Percentiles rank a stretch among this genome's conserved stretches.
phyloP scores from a whole-genome alignment of 192 early-diverging fungal species.

The Glomus cerebriforme region DNA sequence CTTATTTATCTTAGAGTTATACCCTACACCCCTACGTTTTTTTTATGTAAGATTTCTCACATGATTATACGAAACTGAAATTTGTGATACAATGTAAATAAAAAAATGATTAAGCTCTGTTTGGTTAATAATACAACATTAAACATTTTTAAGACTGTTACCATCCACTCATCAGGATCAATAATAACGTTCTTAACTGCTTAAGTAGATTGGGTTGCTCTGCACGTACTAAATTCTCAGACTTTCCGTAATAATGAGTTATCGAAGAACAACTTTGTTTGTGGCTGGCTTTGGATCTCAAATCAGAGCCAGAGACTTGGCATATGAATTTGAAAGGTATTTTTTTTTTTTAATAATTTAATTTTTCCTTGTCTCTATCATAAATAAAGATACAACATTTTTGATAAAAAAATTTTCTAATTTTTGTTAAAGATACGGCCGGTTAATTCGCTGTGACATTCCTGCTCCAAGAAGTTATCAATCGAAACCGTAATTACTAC shows the following conservation, averaged over 20 bases:
- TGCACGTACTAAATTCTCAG: not conserved
- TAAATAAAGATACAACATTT: not conserved
- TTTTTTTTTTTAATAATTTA: not conserved
- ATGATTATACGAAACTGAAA: too few relatives aligned
- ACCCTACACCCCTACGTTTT: too few relatives aligned
- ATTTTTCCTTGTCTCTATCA: not conserved
- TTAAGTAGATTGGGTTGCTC: not conserved
- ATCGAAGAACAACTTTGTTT: conserved; percentile 68
- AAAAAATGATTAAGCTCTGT: too few relatives aligned
- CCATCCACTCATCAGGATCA: not conserved
- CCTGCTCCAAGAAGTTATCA: conserved; percentile 67
- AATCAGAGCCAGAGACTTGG: conserved; percentile 88
- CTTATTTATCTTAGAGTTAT: too few relatives aligned
- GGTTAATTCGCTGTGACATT: conserved; percentile 86
- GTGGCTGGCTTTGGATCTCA: conserved; percentile 79
- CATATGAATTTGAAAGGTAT: conserved; percentile 95
- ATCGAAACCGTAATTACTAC: conserved; percentile 68
- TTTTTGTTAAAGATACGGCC: conserved; percentile 69
- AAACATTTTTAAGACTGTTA: too few relatives aligned
- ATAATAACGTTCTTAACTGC: not conserved
- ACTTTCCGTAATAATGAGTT: conserved; percentile 10
- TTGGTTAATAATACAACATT: too few relatives aligned
- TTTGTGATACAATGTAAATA: too few relatives aligned
- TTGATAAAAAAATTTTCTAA: not conserved
- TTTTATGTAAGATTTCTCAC: too few relatives aligned